phyloP scores from a whole-genome alignment of 2,329 filamentous ascomycete species.

The Botrytis byssoidea region DNA sequence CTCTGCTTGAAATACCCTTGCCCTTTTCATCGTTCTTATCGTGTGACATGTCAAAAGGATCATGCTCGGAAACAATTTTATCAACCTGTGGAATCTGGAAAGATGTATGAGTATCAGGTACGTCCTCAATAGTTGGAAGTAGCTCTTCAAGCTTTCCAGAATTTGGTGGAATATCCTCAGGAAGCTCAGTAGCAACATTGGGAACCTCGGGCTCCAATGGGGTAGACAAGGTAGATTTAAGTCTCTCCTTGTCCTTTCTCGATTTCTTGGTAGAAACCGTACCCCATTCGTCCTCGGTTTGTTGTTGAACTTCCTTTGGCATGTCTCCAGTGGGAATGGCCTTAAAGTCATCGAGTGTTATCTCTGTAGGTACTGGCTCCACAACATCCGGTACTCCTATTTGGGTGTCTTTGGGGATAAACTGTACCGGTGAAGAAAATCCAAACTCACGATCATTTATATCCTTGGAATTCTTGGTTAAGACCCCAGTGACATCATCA shows the following conservation, averaged over 20 bases:
- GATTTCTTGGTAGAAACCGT: slow-evolving; percentile 25
- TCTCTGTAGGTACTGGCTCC: slow-evolving; percentile 18
- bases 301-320: slow-evolving; percentile 20
- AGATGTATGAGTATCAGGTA: slow-evolving; percentile 23
- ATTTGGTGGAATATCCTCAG: slow-evolving; percentile 11
- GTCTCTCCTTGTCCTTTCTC: slow-evolving; percentile 28
- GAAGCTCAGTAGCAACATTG: slow-evolving; percentile 20
- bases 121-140: slow-evolving; percentile 16
- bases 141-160: slow-evolving; percentile 17
- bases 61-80: slow-evolving; percentile 9
- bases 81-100: slow-evolving; percentile 23
- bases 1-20: slow-evolving; percentile 26
- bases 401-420: slow-evolving; percentile 14
- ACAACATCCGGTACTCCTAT: slow-evolving; percentile 16
- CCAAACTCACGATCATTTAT: slow-evolving; percentile 30
- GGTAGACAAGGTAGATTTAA: slow-evolving; percentile 25
- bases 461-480: slow-evolving; percentile 27
- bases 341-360: slow-evolving; percentile 17
- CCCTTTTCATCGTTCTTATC: slow-evolving; percentile 28
- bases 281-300: slow-evolving; percentile 24
- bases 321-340: slow-evolving; percentile 13
- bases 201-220: slow-evolving; percentile 22
- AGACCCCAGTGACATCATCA: slow-evolving; percentile 25
- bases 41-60: slow-evolving; percentile 25
- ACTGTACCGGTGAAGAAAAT: slow-evolving; percentile 26